Conservation (phyloP, 768 basidiomycete species). For the Paxillus ammoniavirescens region DNA sequence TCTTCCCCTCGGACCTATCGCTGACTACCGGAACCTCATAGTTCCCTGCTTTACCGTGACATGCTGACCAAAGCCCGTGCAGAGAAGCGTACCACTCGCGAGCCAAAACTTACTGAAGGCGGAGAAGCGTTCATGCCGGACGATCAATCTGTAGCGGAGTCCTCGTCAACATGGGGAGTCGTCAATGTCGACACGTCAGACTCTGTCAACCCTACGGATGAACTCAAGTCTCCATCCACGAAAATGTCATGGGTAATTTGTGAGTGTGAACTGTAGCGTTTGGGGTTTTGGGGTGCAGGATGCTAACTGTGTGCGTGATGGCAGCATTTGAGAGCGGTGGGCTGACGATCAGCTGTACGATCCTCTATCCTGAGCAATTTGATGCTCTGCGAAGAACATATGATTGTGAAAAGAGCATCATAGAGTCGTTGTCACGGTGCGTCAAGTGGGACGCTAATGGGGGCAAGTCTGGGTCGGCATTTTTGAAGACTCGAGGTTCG, state of each 20-base stretch:
- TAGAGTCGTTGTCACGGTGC: slow-evolving; percentile 91
- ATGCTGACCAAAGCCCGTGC: slow-evolving; percentile 75
- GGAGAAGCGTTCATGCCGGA: slow-evolving; percentile 93
- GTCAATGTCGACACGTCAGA: slow-evolving; percentile 78
- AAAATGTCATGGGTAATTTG: slow-evolving; percentile 82
- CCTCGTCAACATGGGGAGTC: slow-evolving; percentile 89
- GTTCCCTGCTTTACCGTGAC: slow-evolving; percentile 81
- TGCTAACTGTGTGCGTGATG: slow-evolving; percentile 5
- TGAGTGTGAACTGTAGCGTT: slow-evolving; percentile 36
- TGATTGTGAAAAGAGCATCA: slow-evolving; percentile 90
- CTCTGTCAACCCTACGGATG: slow-evolving; percentile 68
- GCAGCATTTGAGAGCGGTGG: slow-evolving; percentile 89
- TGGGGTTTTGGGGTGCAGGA: neutral
- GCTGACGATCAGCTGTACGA: slow-evolving; percentile 87
- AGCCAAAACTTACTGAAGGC: slow-evolving; percentile 56
- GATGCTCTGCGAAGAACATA: slow-evolving; percentile 90
- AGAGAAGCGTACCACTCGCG: slow-evolving; percentile 67
- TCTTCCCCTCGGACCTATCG: neutral
- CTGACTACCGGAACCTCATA: slow-evolving; percentile 26
- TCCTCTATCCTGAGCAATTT: slow-evolving; percentile 96
- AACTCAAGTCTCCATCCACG: slow-evolving; percentile 70
- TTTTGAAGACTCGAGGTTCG: slow-evolving; percentile 90
- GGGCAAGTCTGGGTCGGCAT: slow-evolving; percentile 95
- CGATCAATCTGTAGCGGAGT: slow-evolving; percentile 77
- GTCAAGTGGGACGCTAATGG: slow-evolving; percentile 95